Base-by-base conservation (phyloP, 2,329 filamentous ascomycete species). In the Neonectria punicea region DNA sequence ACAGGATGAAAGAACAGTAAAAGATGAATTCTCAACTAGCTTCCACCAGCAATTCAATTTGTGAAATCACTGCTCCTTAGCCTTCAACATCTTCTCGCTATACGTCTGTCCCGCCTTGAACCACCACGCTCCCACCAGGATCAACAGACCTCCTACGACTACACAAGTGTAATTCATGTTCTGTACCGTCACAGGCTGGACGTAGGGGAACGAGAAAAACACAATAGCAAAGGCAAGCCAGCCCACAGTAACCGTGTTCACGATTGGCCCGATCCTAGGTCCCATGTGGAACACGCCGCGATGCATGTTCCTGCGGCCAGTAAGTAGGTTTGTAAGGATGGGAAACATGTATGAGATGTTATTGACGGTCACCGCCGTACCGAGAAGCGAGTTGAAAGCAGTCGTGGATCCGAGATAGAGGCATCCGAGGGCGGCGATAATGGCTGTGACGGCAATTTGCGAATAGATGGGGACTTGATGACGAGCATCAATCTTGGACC, bases 141-240 rank as follows among this genome's bases (percentile, higher is more conserved):
- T 77, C 3, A 65, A n/a, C 28, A 76, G 56, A 0, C 74, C 82
- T 1, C 81, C 82, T 5, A 84, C 79, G 13, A 82, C 80, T 0
- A 82, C 80, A 53, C 83, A 84, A 2, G 83, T 84, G 66, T 84
- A 84, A 63, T 84, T 84, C 83, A 85, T 84, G 61, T 83, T 84
- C 28, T 67, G 63, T 2, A 70, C 70, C 34, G 70, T 71, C 9
- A 81, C 80, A 0, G 81, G 81, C 73, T 75, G 78, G 44, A 76
- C 71, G 57, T 81, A 83, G 0, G 81, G 82, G 68, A 83, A 83
- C 1, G 78, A 81, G 71, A 82, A 83, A 70, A 83, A 82, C 1
- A 82, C 73, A 28, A 83, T 79, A 5, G 80, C 80, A 53, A 83
- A 82, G 0, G 73, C 61, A 8, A 81, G 72, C 79, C 79, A 82